Percentiles rank a stretch among this genome's conserved stretches.
These are phyloP conservation scores for Trichophaea hybrida DNA, from an alignment of 2,329 filamentous ascomycete genomes.

Conservation along the genomic window DNA sequence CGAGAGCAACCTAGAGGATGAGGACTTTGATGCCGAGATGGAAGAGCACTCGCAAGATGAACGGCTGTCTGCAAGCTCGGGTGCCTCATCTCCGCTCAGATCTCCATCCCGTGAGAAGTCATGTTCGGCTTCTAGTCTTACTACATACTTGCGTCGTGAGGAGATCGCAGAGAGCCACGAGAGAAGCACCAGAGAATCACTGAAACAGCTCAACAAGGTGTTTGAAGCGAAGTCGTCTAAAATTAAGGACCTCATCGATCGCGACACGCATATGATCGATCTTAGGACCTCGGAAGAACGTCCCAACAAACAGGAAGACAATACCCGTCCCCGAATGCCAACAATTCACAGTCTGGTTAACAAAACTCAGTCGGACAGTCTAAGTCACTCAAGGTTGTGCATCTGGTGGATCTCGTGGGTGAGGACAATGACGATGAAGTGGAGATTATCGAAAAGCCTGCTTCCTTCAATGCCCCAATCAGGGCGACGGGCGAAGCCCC, in stretches of 20 bases:
- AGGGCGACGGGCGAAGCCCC: background rate
- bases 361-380: constrained; percentile 8
- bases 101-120: constrained; percentile 6
- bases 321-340: constrained; percentile 7
- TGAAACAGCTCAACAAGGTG: constrained; percentile 15
- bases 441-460: background rate
- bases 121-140: constrained; percentile 11
- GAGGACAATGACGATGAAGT: background rate
- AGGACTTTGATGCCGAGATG: constrained; percentile 20
- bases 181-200: constrained; percentile 17
- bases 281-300: constrained; percentile 4
- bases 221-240: constrained; percentile 3
- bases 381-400: background rate
- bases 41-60: constrained; percentile 14
- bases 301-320: constrained; percentile 1
- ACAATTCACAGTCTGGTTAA: constrained; percentile 23
- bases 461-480: background rate
- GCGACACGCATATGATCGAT: background rate
- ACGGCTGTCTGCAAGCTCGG: constrained; percentile 14
- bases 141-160: constrained; percentile 11
- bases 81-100: constrained; percentile 10
- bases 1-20: constrained; percentile 18
- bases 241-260: background rate
- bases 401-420: background rate
- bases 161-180: constrained; percentile 17